Evolutionary conservation across 1,139 yeast species (phyloP).

Genomic region (Zhuliangozyma parablackwelliae): DNA sequence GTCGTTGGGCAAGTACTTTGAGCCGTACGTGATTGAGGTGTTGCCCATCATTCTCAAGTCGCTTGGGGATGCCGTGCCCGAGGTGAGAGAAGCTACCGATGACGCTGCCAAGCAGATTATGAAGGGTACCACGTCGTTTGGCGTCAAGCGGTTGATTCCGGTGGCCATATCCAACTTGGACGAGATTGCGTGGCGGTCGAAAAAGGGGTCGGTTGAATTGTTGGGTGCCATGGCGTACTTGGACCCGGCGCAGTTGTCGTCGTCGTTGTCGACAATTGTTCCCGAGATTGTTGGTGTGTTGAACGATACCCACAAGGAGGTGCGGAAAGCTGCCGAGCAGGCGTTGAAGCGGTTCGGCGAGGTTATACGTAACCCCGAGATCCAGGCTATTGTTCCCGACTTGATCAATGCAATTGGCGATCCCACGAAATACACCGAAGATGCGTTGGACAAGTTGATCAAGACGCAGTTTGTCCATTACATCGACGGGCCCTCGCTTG

Average conservation of each 20-base stretch:
- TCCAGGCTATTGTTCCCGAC: constrained; percentile 84
- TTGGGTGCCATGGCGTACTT: constrained; percentile 97
- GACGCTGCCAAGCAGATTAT: constrained; percentile 83
- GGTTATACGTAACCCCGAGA: constrained; percentile 95
- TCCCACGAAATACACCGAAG: constrained; percentile 85
- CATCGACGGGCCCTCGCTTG: constrained; percentile 96
- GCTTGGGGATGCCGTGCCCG: constrained; percentile 79
- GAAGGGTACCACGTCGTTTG: constrained; percentile 88
- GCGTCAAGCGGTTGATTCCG: constrained; percentile 88
- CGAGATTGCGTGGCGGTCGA: constrained; percentile 92
- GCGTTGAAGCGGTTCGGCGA: constrained; percentile 91
- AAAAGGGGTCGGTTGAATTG: constrained; percentile 93
- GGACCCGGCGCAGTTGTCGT: constrained; percentile 89
- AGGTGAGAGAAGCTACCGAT: constrained; percentile 87
- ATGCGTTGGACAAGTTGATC: constrained; percentile 79
- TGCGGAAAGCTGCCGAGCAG: constrained; percentile 89
- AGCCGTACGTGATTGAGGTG: constrained; percentile 89
- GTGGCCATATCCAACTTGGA: constrained; percentile 81
- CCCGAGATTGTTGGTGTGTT: constrained; percentile 96
- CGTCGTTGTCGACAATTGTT: constrained; percentile 81
- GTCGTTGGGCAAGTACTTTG: constrained; percentile 71
- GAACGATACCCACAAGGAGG: constrained; percentile 94
- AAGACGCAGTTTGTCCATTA: constrained; percentile 94
- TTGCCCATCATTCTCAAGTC: constrained; percentile 76
- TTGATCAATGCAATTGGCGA: constrained; percentile 92